Conservation (phyloP, 345 rosid genomes). For the Rhizophora apiculata region DNA sequence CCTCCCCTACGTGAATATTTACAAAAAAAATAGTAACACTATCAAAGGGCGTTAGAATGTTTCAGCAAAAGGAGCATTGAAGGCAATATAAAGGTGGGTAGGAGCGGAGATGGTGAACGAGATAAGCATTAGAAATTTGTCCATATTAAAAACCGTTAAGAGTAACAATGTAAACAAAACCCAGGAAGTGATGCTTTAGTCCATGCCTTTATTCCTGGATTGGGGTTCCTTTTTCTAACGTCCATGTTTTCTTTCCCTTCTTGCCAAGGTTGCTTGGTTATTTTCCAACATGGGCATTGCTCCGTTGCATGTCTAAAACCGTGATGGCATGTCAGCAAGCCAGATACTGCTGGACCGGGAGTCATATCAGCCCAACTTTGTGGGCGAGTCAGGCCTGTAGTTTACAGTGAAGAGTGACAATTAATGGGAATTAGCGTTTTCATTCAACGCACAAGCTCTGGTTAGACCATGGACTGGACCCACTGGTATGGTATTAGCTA, state of each 20-base stretch:
- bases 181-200: slow-evolving; percentile 16
- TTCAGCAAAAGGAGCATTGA: background rate
- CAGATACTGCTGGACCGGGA: background rate
- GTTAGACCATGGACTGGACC: no score
- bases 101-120: background rate
- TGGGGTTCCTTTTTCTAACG: slow-evolving; percentile 12
- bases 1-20: background rate
- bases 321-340: background rate
- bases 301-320: background rate
- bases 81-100: background rate
- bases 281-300: background rate
- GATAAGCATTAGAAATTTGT: background rate
- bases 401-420: no score
- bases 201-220: slow-evolving; percentile 16
- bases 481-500: no score
- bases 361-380: background rate
- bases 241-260: background rate
- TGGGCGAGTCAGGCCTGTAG: background rate
- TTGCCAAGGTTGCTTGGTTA: background rate
- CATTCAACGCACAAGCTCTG: no score
- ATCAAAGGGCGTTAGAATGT: no score
- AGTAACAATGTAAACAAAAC: slow-evolving; percentile 1
- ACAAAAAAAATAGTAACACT: background rate
- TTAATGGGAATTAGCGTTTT: no score
- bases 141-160: slow-evolving; percentile 15